A percentile compares a stretch with the other conserved stretches of the same genome.
Conservation (phyloP, 1,284 basidiomycete species). For the Leccinum subrobustum region DNA sequence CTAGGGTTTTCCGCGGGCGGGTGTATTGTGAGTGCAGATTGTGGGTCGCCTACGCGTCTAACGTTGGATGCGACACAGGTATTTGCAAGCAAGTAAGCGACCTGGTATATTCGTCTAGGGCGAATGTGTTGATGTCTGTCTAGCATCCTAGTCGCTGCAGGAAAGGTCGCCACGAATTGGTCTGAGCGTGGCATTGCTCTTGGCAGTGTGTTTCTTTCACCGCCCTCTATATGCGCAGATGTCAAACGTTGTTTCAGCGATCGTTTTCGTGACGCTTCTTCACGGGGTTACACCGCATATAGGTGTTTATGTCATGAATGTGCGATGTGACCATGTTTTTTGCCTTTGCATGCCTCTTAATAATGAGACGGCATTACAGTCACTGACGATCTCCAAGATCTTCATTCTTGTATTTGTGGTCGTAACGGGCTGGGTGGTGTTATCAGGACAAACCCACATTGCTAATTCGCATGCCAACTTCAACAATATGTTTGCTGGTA, state of each 20-base stretch:
- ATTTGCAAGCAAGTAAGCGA: constrained; percentile 39
- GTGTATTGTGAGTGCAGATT: constrained; percentile 46
- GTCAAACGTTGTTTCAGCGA: constrained; percentile 31
- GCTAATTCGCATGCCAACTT: constrained; percentile 47
- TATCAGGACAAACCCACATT: constrained; percentile 48
- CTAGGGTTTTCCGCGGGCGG: constrained; percentile 53
- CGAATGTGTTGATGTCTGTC: neutral
- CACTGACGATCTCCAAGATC: constrained; percentile 28
- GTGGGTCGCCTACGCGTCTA: neutral
- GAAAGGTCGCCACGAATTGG: constrained; percentile 45
- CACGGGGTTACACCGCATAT: constrained; percentile 45
- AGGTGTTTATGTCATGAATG: constrained; percentile 52
- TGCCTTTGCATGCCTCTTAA: neutral
- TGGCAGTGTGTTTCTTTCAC: constrained; percentile 38
- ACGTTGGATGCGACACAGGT: constrained; percentile 11
- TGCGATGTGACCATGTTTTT: constrained; percentile 12
- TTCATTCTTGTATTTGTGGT: constrained; percentile 30
- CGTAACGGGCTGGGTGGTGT: constrained; percentile 46
- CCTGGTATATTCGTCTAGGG: neutral
- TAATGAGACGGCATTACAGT: constrained; percentile 4
- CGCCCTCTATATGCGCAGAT: neutral
- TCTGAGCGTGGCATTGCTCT: constrained; percentile 55
- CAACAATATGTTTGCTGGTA: constrained; percentile 46
- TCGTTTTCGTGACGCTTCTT: constrained; percentile 43
- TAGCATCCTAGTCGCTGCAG: constrained; percentile 51